These are phyloP conservation scores for Dendrocalamus sinicus DNA, from an alignment of 176 grass and related monocot genomes.

Conservation along the genomic window DNA sequence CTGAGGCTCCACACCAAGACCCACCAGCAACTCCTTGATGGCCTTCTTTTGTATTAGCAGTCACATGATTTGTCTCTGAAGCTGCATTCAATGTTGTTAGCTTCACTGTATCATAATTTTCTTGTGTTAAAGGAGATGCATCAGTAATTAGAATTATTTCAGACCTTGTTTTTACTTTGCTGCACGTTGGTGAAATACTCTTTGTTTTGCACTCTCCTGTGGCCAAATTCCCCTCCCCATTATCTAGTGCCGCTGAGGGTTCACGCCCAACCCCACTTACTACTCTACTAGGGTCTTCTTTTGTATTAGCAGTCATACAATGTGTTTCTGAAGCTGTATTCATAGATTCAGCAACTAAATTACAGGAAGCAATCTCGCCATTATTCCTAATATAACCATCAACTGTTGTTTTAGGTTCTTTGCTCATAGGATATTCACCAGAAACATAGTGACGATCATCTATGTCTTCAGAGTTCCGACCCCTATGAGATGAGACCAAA, in stretches of 20 bases:
- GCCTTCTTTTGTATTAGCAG: slow-evolving; percentile 1
- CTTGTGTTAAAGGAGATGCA: slow-evolving; percentile 23
- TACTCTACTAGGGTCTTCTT: slow-evolving; percentile 7
- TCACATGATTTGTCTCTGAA: slow-evolving; percentile 15
- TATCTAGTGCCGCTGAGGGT: background rate
- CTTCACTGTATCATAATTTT: slow-evolving; percentile 13
- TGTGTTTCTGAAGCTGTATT: slow-evolving; percentile 37
- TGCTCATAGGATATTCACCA: background rate
- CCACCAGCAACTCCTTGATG: background rate
- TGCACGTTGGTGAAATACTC: slow-evolving; percentile 1
- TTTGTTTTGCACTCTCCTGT: slow-evolving; percentile 3
- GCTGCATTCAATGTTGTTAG: background rate
- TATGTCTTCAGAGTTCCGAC: slow-evolving; percentile 14
- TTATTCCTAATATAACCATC: background rate
- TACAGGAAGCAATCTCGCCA: background rate
- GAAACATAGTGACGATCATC: background rate
- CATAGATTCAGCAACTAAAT: background rate
- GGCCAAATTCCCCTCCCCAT: slow-evolving; percentile 6
- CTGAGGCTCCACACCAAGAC: slow-evolving; percentile 7
- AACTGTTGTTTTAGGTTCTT: slow-evolving; percentile 8
- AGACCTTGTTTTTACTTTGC: slow-evolving; percentile 14
- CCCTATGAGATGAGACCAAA: background rate
- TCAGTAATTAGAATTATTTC: slow-evolving; percentile 4
- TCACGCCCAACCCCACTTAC: slow-evolving; percentile 18
- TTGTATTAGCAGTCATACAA: slow-evolving; percentile 20